Evolutionary conservation across 495 filamentous ascomycete genomes (phyloP).

Genomic region (Aspergillus biplanus): DNA sequence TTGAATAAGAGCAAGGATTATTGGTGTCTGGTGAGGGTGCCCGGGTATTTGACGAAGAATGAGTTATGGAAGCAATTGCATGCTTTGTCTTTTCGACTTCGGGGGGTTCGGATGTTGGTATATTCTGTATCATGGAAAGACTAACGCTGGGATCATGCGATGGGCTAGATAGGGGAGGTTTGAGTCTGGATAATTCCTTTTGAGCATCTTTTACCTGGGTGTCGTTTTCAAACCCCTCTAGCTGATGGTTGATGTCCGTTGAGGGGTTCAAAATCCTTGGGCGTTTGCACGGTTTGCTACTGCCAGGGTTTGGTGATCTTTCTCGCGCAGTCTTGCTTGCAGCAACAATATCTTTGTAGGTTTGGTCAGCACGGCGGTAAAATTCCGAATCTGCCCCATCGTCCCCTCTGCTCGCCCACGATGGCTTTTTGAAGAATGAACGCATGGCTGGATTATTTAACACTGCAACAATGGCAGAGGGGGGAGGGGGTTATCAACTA

Average conservation of each 20-base stretch:
- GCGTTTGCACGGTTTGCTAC: slow-evolving; percentile 20
- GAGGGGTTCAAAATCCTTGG: slow-evolving; percentile 7
- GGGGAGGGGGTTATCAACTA: no score
- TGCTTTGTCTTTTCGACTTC: neutral
- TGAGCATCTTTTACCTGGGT: neutral
- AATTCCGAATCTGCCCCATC: slow-evolving; percentile 57
- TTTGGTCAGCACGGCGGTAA: slow-evolving; percentile 68
- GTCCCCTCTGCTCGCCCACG: slow-evolving; percentile 50
- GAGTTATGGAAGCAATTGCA: no score
- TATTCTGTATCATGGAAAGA: neutral
- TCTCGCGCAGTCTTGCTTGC: slow-evolving; percentile 48
- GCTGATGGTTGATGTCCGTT: neutral
- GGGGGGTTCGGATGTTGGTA: neutral
- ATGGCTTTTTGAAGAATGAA: slow-evolving; percentile 70
- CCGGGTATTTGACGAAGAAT: no score
- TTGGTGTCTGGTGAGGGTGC: no score
- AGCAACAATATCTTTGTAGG: slow-evolving; percentile 61
- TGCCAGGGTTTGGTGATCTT: slow-evolving; percentile 18
- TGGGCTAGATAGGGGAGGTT: no score
- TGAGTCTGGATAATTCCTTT: no score
- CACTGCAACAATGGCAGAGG: neutral
- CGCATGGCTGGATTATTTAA: slow-evolving; percentile 47
- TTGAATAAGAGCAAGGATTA: no score
- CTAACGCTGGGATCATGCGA: no score
- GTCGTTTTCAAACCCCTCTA: neutral